phyloP scores from a whole-genome alignment of 805 yeast genomes.

The Saccharomycopsis javanensis region DNA sequence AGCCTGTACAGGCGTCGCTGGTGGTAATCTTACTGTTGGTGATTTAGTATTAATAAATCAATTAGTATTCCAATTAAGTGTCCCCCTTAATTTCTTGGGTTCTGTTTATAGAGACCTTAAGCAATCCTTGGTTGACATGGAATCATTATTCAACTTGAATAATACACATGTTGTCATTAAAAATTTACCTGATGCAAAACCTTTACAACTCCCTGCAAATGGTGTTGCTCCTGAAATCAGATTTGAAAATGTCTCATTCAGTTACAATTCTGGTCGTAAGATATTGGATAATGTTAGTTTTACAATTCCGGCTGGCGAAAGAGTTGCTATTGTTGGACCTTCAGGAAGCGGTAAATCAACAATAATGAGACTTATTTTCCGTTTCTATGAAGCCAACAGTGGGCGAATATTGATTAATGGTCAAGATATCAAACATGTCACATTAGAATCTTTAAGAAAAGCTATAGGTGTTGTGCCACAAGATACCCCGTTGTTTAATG shows the following conservation, averaged over 20 bases:
- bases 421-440: constrained; percentile 69
- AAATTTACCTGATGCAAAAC: constrained; percentile 54
- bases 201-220: constrained; percentile 30
- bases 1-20: constrained; percentile 91
- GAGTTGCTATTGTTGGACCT: constrained; percentile 93
- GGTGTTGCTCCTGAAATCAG: constrained; percentile 58
- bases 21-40: constrained; percentile 80
- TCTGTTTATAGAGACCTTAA: constrained; percentile 92
- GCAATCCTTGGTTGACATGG: constrained; percentile 93
- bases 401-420: constrained; percentile 85
- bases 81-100: constrained; percentile 89
- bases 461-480: constrained; percentile 93
- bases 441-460: constrained; percentile 62
- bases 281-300: constrained; percentile 75
- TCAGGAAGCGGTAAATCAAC: constrained; percentile 96
- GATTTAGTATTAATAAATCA: constrained; percentile 92
- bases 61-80: constrained; percentile 89
- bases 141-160: constrained; percentile 79
- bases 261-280: constrained; percentile 83
- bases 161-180: constrained; percentile 58
- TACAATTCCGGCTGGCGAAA: constrained; percentile 80
- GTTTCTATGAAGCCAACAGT: constrained; percentile 75
- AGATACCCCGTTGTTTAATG: constrained; percentile 93
- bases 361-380: constrained; percentile 66
- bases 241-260: constrained; percentile 88